Percentiles rank a stretch among this genome's conserved stretches.
Evolutionary conservation across 2,329 filamentous ascomycete genomes (phyloP).

Genomic region (Aspergillus hiratsukae): DNA sequence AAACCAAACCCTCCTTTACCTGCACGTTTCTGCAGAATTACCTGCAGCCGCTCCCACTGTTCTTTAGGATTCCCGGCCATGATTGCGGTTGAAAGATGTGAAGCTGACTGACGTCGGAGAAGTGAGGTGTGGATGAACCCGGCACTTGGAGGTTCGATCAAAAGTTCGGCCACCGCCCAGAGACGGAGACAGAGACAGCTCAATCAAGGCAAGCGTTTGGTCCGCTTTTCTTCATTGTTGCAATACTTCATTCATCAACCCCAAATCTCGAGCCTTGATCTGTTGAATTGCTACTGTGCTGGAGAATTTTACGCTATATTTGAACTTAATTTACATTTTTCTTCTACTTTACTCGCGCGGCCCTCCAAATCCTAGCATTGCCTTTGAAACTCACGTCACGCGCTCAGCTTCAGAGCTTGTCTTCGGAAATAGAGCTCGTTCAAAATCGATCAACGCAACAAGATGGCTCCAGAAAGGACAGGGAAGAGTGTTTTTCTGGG

Average conservation of each 20-base stretch:
- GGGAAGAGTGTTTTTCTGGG: slow-evolving; percentile 47
- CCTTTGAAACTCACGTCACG: not conserved
- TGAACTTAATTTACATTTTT: not conserved
- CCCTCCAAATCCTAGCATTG: not conserved
- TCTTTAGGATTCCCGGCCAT: slow-evolving; percentile 58
- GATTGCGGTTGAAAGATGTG: slow-evolving; percentile 23
- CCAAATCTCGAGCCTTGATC: not conserved
- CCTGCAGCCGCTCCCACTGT: slow-evolving; percentile 62
- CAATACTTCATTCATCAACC: not conserved
- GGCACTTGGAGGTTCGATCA: slow-evolving; percentile 13
- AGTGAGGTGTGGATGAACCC: slow-evolving; percentile 23
- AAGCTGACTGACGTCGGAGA: slow-evolving; percentile 20
- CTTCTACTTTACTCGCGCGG: not conserved
- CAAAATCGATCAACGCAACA: slow-evolving; percentile 7
- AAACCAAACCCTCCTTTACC: slow-evolving; percentile 45
- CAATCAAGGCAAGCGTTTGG: not conserved
- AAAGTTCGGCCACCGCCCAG: slow-evolving; percentile 28
- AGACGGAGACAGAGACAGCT: slow-evolving; percentile 1
- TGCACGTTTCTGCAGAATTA: slow-evolving; percentile 53
- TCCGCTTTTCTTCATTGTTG: not conserved
- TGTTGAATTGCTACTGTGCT: not conserved
- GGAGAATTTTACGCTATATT: not conserved
- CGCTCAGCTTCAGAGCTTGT: not conserved
- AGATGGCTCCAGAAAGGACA: slow-evolving; percentile 42
- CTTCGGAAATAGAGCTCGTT: slow-evolving; percentile 1